phyloP scores from a whole-genome alignment of 148 eudicot genomes.

The Dianthus caryophyllus region DNA sequence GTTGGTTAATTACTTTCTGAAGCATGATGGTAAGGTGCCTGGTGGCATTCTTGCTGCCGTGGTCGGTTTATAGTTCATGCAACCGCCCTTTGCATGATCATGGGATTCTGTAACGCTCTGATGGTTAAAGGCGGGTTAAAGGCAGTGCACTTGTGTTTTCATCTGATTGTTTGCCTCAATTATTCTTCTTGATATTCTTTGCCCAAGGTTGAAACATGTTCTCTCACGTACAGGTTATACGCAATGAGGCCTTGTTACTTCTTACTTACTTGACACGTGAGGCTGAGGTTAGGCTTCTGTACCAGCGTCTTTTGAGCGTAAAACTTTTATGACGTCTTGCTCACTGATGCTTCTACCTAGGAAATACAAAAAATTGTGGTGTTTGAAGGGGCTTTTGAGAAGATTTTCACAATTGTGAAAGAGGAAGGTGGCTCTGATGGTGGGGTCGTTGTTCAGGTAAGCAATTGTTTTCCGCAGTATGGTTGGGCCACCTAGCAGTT shows the following conservation, averaged over 20 bases:
- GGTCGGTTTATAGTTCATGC: neutral
- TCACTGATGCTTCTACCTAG: slow-evolving; percentile 28
- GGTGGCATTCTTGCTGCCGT: neutral
- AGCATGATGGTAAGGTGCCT: neutral
- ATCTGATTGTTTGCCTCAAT: slow-evolving; percentile 7
- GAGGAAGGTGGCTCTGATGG: slow-evolving; percentile 99
- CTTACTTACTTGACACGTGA: slow-evolving; percentile 95
- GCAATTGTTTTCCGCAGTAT: slow-evolving; percentile 2
- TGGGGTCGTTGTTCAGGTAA: slow-evolving; percentile 97
- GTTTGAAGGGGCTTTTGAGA: slow-evolving; percentile 98
- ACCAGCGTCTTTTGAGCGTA: neutral
- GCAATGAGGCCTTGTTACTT: slow-evolving; percentile 95
- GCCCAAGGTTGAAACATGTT: slow-evolving; percentile 20
- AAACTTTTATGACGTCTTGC: neutral
- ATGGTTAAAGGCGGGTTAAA: neutral
- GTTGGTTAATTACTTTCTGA: slow-evolving; percentile 6
- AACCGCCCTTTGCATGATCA: neutral
- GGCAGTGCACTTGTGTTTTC: neutral
- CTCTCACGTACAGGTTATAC: slow-evolving; percentile 61
- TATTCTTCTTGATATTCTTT: neutral
- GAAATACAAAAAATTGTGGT: slow-evolving; percentile 99
- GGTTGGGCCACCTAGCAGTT: neutral
- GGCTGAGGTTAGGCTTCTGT: slow-evolving; percentile 64
- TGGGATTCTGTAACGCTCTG: neutral
- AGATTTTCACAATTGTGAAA: slow-evolving; percentile 84